These are phyloP conservation scores for Mortierella sp. DNA, from an alignment of 371 early-diverging fungal species.

Conservation along the genomic window DNA sequence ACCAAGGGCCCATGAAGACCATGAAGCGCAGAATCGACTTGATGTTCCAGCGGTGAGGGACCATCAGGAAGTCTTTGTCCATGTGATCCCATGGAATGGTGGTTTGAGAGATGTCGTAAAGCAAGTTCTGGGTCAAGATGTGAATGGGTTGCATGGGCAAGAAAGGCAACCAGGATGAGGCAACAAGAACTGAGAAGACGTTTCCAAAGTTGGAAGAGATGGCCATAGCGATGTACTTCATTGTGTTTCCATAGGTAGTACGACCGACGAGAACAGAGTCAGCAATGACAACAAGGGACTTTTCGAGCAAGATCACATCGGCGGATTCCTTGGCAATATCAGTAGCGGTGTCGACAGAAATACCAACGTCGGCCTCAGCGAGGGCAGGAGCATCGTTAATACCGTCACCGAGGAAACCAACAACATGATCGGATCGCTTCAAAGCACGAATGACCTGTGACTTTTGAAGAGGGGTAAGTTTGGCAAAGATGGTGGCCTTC, in stretches of 20 bases:
- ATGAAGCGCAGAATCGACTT: slow-evolving; percentile 58
- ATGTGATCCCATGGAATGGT: slow-evolving; percentile 61
- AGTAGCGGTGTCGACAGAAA: slow-evolving; percentile 85
- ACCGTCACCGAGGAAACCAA: slow-evolving; percentile 91
- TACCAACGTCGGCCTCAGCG: slow-evolving; percentile 86
- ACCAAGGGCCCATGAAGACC: slow-evolving; percentile 59
- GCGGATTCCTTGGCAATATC: slow-evolving; percentile 90
- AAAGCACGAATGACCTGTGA: slow-evolving; percentile 59
- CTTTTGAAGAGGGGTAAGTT: slow-evolving; percentile 68
- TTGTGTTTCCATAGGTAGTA: slow-evolving; percentile 58
- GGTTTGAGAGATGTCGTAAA: slow-evolving; percentile 59
- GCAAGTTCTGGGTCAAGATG: slow-evolving; percentile 56
- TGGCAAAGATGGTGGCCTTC: slow-evolving; percentile 63
- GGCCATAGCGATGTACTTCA: slow-evolving; percentile 62
- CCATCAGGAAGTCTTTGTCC: slow-evolving; percentile 57
- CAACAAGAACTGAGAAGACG: slow-evolving; percentile 59
- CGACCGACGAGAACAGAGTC: slow-evolving; percentile 59
- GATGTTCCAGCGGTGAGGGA: slow-evolving; percentile 58
- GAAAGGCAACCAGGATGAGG: slow-evolving; percentile 62
- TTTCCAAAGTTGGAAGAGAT: slow-evolving; percentile 62
- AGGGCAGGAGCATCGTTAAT: slow-evolving; percentile 96
- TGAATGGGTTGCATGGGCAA: slow-evolving; percentile 59
- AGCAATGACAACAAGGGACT: slow-evolving; percentile 54
- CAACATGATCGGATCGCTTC: slow-evolving; percentile 60
- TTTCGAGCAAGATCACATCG: slow-evolving; percentile 69